Evolutionary conservation across 192 early-diverging fungal species (phyloP), one percentile per base, ranked within the genome.

Genomic region (Umbelopsis sp.): DNA sequence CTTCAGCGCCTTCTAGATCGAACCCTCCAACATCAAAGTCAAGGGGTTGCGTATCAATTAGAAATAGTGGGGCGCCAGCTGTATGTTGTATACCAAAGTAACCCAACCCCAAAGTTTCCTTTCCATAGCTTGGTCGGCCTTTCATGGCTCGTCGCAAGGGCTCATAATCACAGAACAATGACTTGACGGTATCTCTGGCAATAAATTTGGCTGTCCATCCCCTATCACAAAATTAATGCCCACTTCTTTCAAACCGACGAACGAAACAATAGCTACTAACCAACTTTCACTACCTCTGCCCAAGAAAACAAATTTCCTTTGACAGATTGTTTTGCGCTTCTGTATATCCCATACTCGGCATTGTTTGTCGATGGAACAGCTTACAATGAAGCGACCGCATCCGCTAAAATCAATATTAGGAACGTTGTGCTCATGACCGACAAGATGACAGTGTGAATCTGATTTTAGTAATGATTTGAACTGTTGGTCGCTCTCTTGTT

Each of bases 401-500:
- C 69, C 45, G 61, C 78, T 85, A 53, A 91, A 88, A 10, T 77
- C 71, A 20, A 91, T 78, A 30, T 74, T 79, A 0, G 89, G 89
- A 25, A 91, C 81, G 74, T 91, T 91, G 64, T 91, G 80, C 9
- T 64, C 69, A 68, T 91, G 89, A 0, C 89, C 89, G 10, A 37
- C 18, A 7, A 90, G 71, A 15, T 72, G 66, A 25, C 78, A 67
- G 12, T 73, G 55, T 27, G 72, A 50, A 11, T 77, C 74, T 4
- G 45, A 25, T 27, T 66, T 27, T 20, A 78, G 64, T 3, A 55
- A 45, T 22, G 55, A 61, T 70, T 65, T 16, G 6, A 16, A 37
- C 30, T 20, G 21, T 16, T 46, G 64, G 49, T 22, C 33, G 44
- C 64, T 16, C 11, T 67, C 18, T 25, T 53, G 27, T 12, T 47